Evolutionary conservation across 2,329 filamentous ascomycete genomes (phyloP), one percentile per base, ranked within the genome.

Genomic region (Endothia cerciana): DNA sequence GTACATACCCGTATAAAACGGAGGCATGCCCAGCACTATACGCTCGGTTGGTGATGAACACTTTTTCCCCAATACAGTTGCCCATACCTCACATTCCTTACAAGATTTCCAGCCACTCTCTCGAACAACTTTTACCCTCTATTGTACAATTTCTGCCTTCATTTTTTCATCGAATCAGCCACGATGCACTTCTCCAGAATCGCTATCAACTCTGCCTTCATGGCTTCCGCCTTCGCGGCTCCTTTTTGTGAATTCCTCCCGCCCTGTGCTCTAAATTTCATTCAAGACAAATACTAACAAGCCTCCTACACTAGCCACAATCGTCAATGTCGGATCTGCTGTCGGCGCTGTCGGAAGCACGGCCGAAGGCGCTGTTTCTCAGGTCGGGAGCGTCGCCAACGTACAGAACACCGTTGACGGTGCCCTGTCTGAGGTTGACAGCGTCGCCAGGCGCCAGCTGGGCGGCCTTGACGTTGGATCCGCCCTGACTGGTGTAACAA

Each of bases 151-250:
- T 28, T 53, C 17, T 11, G n/a, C 45, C n/a, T 47, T 4, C 13
- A 13, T 4, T 17, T 25, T 25, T 47, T 13, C 45, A 47, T n/a
- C 2, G 13, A 53, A 51, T 13, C 25, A 53, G 28, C 17, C 49
- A 53, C 3, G 10, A 53, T 53, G 49, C 49, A 15, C 5, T 53
- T 53, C 15, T 53, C 25, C 28, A 53, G 49, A 33, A 53, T 53
- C 49, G 25, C 49, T 25, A 6, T 53, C 49, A 53, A 33, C 49
- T 30, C 49, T 19, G 49, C 49, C 49, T 53, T 53, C 15, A 33
- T 53, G 49, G 49, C 49, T 19, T 53, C 49, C 7, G 49, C 49
- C 49, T 19, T 53, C 49, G 49, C 49, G 22, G 49, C 49, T 10
- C 49, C 49, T 25, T 17, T 53, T 28, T 33, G 49, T 53, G 30